Conservation (phyloP, 2,329 filamentous ascomycete species). For the Cercospora sp. region DNA sequence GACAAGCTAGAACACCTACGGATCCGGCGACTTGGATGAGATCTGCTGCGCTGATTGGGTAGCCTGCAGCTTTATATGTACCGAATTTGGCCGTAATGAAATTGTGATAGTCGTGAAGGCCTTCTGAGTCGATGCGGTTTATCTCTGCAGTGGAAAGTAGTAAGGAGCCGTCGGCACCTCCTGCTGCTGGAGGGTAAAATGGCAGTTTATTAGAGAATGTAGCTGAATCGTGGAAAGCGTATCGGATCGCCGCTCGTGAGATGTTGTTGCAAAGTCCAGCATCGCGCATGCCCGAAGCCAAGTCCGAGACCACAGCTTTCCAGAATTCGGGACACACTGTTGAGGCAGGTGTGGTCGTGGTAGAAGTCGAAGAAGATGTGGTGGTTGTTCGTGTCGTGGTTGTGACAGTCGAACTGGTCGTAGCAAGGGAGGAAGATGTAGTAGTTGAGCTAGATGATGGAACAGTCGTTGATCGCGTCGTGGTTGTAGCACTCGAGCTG, state of each 20-base stretch:
- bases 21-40: slow-evolving; percentile 53
- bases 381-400: slow-evolving; percentile 4
- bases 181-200: slow-evolving; percentile 32
- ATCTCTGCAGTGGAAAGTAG: slow-evolving; percentile 42
- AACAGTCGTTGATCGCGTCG: neutral
- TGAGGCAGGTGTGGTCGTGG: slow-evolving; percentile 13
- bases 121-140: slow-evolving; percentile 45
- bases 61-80: slow-evolving; percentile 18
- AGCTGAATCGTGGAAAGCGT: slow-evolving; percentile 40
- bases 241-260: slow-evolving; percentile 39
- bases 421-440: neutral
- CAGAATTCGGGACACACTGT: slow-evolving; percentile 36
- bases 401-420: neutral
- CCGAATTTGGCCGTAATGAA: slow-evolving; percentile 46
- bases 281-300: slow-evolving; percentile 26
- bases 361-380: slow-evolving; percentile 14
- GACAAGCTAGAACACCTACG: slow-evolving; percentile 52
- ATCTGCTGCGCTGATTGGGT: slow-evolving; percentile 53
- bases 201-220: slow-evolving; percentile 27
- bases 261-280: slow-evolving; percentile 37
- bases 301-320: slow-evolving; percentile 34
- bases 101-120: slow-evolving; percentile 46
- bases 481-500: neutral
- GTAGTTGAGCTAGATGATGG: slow-evolving; percentile 2
- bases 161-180: slow-evolving; percentile 47